Conservation (phyloP, 441 rosid species). For the Erodium trifolium region DNA sequence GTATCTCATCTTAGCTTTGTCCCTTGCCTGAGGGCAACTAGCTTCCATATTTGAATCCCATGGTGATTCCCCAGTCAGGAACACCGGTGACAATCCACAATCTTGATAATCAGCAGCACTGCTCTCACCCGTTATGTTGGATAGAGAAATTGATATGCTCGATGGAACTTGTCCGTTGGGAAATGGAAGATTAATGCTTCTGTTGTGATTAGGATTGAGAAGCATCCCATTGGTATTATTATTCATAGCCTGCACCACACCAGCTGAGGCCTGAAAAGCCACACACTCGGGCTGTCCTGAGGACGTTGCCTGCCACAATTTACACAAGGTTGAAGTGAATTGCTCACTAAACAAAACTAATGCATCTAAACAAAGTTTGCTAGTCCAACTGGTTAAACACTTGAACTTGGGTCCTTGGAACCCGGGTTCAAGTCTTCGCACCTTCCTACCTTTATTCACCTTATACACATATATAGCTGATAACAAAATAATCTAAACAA, state of each 20-base stretch:
- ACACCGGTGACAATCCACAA: neutral
- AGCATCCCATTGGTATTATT: constrained; percentile 17
- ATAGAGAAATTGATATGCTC: constrained; percentile 43
- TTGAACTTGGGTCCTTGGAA: too few species aligned
- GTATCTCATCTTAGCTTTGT: constrained; percentile 38
- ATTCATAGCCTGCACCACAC: neutral
- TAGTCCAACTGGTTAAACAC: too few species aligned
- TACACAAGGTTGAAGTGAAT: constrained; percentile 5
- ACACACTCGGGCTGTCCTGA: constrained; percentile 37
- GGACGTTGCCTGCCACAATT: constrained; percentile 37
- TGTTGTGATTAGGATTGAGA: constrained; percentile 32
- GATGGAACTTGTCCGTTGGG: constrained; percentile 39
- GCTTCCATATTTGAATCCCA: neutral
- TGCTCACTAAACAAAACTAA: too few species aligned
- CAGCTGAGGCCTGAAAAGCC: constrained; percentile 19
- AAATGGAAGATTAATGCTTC: constrained; percentile 37
- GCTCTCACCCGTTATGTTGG: constrained; percentile 48
- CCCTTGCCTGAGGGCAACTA: constrained; percentile 8
- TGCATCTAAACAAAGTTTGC: too few species aligned
- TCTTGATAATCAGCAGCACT: constrained; percentile 27
- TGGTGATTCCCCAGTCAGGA: neutral
- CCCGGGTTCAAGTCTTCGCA: too few species aligned
- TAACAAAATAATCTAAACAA: too few species aligned
- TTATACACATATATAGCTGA: too few species aligned
- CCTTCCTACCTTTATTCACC: too few species aligned